Evolutionary conservation across 306 rosid genomes (phyloP), one percentile per base, ranked within the genome.

Genomic region (Trichosanthes cucumerina): DNA sequence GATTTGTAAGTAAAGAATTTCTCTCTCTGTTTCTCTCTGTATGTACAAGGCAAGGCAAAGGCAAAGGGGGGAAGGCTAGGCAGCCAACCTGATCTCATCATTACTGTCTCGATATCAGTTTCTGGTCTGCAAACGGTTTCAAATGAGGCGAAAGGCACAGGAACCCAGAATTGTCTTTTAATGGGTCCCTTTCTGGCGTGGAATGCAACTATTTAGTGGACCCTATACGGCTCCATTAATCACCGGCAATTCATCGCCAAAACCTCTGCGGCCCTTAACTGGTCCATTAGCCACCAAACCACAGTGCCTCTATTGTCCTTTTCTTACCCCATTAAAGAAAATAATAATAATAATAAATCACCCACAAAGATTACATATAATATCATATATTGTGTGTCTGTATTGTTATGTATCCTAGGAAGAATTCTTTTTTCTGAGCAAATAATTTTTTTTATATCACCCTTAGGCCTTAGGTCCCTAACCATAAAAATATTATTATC

Each of bases 141-240:
- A 65, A 19, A 65, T 63, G 69, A 15, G 43, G 69, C 21, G 69
- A 63, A 63, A 63, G 69, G 69, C 69, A 63, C 46, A 18, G 73
- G 24, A 65, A 65, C 15, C 73, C 74, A 69, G 53, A 43, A 69
- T 66, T 68, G 74, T 43, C 54, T n/a, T 69, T n/a, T 4, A 23
- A 14, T 69, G 75, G 75, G 75, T 1, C 75, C 75, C 75, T 0
- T 14, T 21, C 2, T 69, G 75, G 75, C 75, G 75, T 69, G 75
- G 75, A 69, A 69, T 12, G 54, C 75, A 69, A 69, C 75, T 69
- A 43, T 69, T 69, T 39, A 43, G 75, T 69, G 75, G 75, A 43
- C 75, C 75, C 54, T 69, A 43, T 69, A 23, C 36, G 52, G 75
- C 54, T 39, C 75, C 75, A 43, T 69, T 69, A 41, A 69, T n/a